Conservation (phyloP, 2,329 filamentous ascomycete species). For the Tolypocladium ophioglossoides region DNA sequence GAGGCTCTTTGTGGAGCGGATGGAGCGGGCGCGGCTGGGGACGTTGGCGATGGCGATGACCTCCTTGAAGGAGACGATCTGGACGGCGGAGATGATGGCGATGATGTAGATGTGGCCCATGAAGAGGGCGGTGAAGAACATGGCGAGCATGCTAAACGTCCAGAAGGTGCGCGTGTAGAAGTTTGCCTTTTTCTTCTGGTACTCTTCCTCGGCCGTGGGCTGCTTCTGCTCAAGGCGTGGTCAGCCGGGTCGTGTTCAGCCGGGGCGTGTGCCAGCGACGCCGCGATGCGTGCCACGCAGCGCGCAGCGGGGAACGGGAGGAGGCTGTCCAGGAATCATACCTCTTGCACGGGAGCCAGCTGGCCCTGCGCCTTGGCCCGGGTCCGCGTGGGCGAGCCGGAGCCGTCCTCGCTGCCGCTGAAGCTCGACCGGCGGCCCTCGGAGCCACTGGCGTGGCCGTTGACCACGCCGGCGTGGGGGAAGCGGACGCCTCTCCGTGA, state of each 20-base stretch:
- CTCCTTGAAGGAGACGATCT: constrained; percentile 98
- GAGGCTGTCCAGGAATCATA: constrained; percentile 6
- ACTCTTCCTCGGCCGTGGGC: constrained; percentile 47
- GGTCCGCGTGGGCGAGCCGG: constrained; percentile 21
- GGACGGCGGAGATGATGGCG: constrained; percentile 80
- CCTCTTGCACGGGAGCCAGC: constrained; percentile 25
- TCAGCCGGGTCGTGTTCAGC: constrained; percentile 13
- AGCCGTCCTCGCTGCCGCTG: constrained; percentile 54
- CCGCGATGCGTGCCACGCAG: not conserved
- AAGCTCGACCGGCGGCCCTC: constrained; percentile 59
- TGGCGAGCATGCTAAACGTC: constrained; percentile 94
- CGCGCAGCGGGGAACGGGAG: not conserved
- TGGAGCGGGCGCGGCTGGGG: constrained; percentile 77
- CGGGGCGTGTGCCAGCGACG: not conserved
- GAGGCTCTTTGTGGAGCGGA: constrained; percentile 88
- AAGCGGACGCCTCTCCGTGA: constrained; percentile 44
- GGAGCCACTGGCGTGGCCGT: constrained; percentile 27
- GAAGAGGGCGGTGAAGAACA: constrained; percentile 87
- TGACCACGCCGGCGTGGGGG: constrained; percentile 27
- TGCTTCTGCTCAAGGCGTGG: constrained; percentile 25
- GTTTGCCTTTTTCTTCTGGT: constrained; percentile 97
- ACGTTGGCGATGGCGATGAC: constrained; percentile 97
- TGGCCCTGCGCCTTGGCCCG: constrained; percentile 15
- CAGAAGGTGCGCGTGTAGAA: constrained; percentile 96
- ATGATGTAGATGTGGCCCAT: constrained; percentile 97